Conservation (phyloP, 2,329 filamentous ascomycete species). For the Conoideocrella luteorostrata region DNA sequence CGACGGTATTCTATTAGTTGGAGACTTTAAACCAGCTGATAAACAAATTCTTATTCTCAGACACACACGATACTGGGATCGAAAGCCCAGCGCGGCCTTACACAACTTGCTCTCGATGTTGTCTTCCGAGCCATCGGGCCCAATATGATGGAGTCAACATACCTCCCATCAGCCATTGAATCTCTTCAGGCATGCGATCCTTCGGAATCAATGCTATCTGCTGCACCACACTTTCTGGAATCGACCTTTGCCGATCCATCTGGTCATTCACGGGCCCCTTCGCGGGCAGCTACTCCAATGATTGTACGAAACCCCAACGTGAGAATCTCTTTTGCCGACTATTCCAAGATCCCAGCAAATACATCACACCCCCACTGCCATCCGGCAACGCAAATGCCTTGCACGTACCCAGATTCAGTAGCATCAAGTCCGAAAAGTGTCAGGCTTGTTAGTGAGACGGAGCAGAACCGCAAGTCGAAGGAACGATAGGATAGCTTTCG, state of each 20-base stretch:
- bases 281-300: conserved; percentile 64
- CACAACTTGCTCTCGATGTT: conserved; percentile 84
- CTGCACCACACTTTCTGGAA: conserved; percentile 73
- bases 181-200: conserved; percentile 71
- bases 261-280: conserved; percentile 51
- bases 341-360: too few relatives aligned
- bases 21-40: too few relatives aligned
- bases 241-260: conserved; percentile 62
- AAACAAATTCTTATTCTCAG: conserved; percentile 44
- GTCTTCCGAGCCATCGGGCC: conserved; percentile 75
- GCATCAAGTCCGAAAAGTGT: conserved; percentile 35
- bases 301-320: conserved; percentile 46
- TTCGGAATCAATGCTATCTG: conserved; percentile 72
- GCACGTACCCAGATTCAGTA: conserved; percentile 24
- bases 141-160: conserved; percentile 59
- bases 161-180: conserved; percentile 57
- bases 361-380: conserved; percentile 19
- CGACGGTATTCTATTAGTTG: too few relatives aligned
- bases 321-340: conserved; percentile 25
- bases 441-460: conserved; percentile 33
- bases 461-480: conserved; percentile 17
- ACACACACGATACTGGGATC: conserved; percentile 94
- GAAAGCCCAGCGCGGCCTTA: conserved; percentile 77
- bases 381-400: conserved; percentile 13
- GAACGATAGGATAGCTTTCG: conserved; percentile 24